phyloP scores from a whole-genome alignment of 2,329 filamentous ascomycete genomes.

The Mariannaea elegans region DNA sequence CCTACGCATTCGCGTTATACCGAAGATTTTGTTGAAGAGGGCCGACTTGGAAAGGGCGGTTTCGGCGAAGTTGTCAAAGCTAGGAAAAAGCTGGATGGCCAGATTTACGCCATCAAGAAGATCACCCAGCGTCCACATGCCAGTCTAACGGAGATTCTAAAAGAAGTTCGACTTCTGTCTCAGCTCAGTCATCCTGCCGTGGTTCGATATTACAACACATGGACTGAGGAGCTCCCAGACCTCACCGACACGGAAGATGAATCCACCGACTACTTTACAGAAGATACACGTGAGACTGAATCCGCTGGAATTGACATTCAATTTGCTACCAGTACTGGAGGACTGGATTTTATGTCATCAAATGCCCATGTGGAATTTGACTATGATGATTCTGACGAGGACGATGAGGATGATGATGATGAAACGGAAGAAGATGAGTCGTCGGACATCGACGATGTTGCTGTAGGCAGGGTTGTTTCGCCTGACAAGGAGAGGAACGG shows the following conservation, averaged over 20 bases:
- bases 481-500: constrained; percentile 43
- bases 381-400: constrained; percentile 57
- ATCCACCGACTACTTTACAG: constrained; percentile 58
- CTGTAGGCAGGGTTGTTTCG: constrained; percentile 39
- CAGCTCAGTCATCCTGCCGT: constrained; percentile 87
- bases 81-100: constrained; percentile 90
- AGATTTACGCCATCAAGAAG: constrained; percentile 96
- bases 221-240: constrained; percentile 79
- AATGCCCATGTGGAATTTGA: constrained; percentile 83
- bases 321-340: constrained; percentile 77
- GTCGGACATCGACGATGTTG: constrained; percentile 46
- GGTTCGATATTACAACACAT: constrained; percentile 94
- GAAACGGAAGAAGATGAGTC: constrained; percentile 57
- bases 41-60: constrained; percentile 88
- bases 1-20: constrained; percentile 76
- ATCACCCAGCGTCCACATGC: constrained; percentile 84
- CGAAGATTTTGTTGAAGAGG: constrained; percentile 91
- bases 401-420: constrained; percentile 57
- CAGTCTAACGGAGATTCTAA: constrained; percentile 82
- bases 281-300: constrained; percentile 47
- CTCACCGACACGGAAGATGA: constrained; percentile 65
- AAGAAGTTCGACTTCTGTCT: constrained; percentile 89
- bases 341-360: constrained; percentile 93
- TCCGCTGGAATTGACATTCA: constrained; percentile 59
- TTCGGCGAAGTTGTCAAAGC: constrained; percentile 98